Evolutionary conservation across 2,329 filamentous ascomycete species (phyloP), one percentile per base, ranked within the genome.

Genomic region (Aspergillus pseudoglaucus): DNA sequence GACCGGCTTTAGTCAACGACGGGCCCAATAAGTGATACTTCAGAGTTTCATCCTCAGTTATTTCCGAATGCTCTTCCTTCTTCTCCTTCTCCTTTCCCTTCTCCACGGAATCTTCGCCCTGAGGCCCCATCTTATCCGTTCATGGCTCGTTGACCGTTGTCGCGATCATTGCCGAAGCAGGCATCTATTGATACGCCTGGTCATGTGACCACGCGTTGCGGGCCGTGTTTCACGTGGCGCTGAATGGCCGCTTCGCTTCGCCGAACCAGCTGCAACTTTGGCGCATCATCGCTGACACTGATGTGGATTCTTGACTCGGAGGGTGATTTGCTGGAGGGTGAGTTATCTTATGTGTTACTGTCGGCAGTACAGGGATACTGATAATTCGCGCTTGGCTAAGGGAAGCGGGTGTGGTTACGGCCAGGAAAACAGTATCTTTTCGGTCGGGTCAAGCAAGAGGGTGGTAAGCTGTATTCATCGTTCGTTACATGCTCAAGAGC

Each of bases 21-120:
- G 90, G 91, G 0, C 93, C 93, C 0, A 97, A 77, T 0, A 97
- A 79, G 47, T 86, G 85, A 67, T 97, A 95, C 62, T 95, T 96
- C 47, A 97, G 77, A 3, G 87, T 90, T 47, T 79, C 75, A 32
- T 49, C 17, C 2, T 50, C 40, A 18, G 45, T 33, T 2, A 47
- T 10, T 2, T 6, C 10, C 18, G 9, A 9, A 18, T 33, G 32
- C 30, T 45, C 18, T 38, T 38, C 17, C 40, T 27, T n/a, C 23
- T 4, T 18, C 12, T 15, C n/a, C 18, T 41, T 37, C 33, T 8
- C n/a, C n/a, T 37, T 37, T 18, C 9, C 12, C n/a, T 37, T 37
- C 33, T 37, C 25, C 10, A 30, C 20, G 46, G 51, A 47, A 40
- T 52, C 53, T 30, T 57, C 53, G 39, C 50, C 55, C 44, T 47